A percentile compares a stretch with the other conserved stretches of the same genome.
These are phyloP conservation scores for Melanomma pulvis-pyrius DNA, from an alignment of 495 filamentous ascomycete genomes.

Conservation along the genomic window DNA sequence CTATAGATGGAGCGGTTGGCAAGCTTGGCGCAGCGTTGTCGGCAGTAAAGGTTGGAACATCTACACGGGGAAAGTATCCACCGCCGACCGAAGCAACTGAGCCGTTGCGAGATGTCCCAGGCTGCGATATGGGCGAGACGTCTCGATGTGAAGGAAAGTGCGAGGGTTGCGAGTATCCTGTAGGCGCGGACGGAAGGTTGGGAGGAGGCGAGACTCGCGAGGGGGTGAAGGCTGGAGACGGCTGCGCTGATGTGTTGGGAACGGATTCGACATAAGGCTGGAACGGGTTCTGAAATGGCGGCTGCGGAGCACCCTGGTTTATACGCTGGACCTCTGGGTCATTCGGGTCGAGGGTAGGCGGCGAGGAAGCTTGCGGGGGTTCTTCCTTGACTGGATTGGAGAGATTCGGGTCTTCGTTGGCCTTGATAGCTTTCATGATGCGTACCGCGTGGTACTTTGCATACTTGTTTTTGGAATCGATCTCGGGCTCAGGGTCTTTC, in stretches of 20 bases:
- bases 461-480: constrained; percentile 85
- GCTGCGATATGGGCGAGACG: constrained; percentile 48
- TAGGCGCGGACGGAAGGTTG: constrained; percentile 21
- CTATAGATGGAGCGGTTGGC: constrained; percentile 32
- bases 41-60: constrained; percentile 47
- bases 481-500: constrained; percentile 72
- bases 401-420: constrained; percentile 89
- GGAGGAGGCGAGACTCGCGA: constrained; percentile 27
- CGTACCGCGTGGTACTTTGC: constrained; percentile 94
- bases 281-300: constrained; percentile 22
- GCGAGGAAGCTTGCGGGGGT: constrained; percentile 47
- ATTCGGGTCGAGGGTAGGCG: constrained; percentile 55
- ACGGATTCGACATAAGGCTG: constrained; percentile 39
- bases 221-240: constrained; percentile 46
- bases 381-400: constrained; percentile 71
- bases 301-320: constrained; percentile 41
- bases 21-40: constrained; percentile 26
- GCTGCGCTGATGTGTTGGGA: constrained; percentile 50
- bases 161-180: constrained; percentile 7
- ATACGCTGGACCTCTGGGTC: constrained; percentile 65
- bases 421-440: constrained; percentile 86
- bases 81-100: constrained; percentile 49
- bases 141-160: constrained; percentile 38
- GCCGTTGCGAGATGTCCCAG: constrained; percentile 30
- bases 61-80: constrained; percentile 57